A percentile compares a stretch with the other conserved stretches of the same genome.
Evolutionary conservation across 345 rosid species (phyloP).

Genomic region (Salix exigua): DNA sequence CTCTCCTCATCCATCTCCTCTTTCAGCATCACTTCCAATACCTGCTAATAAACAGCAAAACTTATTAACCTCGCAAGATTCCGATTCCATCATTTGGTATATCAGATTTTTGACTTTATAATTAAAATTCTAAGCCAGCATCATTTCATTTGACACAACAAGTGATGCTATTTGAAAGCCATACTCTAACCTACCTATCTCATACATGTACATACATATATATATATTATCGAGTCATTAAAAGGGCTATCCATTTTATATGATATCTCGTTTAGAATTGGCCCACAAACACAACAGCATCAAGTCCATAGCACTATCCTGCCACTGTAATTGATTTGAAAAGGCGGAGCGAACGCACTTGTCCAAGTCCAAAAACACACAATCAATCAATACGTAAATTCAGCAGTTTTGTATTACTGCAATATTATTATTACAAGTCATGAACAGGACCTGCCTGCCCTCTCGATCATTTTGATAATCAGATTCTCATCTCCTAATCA

Average conservation of each 20-base stretch:
- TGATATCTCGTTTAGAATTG: neutral
- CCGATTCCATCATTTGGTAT: neutral
- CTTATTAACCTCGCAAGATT: neutral
- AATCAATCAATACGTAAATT: neutral
- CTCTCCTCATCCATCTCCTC: constrained; percentile 57
- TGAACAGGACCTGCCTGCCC: constrained; percentile 16
- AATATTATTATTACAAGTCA: neutral
- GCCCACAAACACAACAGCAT: neutral
- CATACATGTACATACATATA: too few species aligned
- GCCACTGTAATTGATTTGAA: neutral
- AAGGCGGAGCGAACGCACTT: neutral
- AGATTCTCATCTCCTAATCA: constrained; percentile 26
- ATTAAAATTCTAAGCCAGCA: neutral
- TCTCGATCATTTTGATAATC: constrained; percentile 17
- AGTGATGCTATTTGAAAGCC: neutral
- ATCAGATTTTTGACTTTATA: neutral
- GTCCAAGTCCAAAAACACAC: neutral
- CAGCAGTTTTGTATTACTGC: neutral
- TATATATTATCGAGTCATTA: too few species aligned
- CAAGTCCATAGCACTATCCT: neutral
- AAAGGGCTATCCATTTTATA: neutral
- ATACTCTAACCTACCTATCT: neutral
- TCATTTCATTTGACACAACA: neutral
- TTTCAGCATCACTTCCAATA: constrained; percentile 57
- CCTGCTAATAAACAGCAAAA: constrained; percentile 33